phyloP scores from a whole-genome alignment of 805 yeast species.

The Lachancea quebecensis region DNA sequence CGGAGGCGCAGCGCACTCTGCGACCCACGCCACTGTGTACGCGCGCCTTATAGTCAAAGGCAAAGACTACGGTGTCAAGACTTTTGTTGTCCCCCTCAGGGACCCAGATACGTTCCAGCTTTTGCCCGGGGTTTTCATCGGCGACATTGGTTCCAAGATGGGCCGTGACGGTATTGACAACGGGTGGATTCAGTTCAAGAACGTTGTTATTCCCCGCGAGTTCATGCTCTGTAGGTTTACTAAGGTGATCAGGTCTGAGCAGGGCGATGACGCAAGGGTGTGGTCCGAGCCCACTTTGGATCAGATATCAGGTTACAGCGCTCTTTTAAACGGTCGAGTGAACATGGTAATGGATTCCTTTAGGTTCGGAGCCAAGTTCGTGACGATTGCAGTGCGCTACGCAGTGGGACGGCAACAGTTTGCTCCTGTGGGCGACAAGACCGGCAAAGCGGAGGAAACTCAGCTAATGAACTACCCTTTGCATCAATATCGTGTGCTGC shows the following conservation, averaged over 20 bases:
- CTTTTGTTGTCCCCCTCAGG: conserved; percentile 85
- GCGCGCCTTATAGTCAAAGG: conserved; percentile 78
- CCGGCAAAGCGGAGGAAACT: conserved; percentile 39
- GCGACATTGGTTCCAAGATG: conserved; percentile 94
- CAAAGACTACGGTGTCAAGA: conserved; percentile 86
- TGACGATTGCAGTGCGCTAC: conserved; percentile 81
- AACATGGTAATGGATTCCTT: conserved; percentile 83
- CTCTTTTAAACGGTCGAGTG: conserved; percentile 82
- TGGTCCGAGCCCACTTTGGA: conserved; percentile 63
- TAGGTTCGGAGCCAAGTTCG: conserved; percentile 69
- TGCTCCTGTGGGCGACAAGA: conserved; percentile 16
- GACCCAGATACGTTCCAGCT: conserved; percentile 60
- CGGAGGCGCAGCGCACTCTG: conserved; percentile 95
- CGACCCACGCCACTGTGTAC: conserved; percentile 79
- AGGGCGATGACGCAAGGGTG: conserved; percentile 43
- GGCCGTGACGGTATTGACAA: conserved; percentile 94
- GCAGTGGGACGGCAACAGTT: conserved; percentile 89
- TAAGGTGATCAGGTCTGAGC: conserved; percentile 60
- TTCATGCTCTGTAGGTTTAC: conserved; percentile 78
- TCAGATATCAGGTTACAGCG: conserved; percentile 76
- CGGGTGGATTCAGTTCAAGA: conserved; percentile 91
- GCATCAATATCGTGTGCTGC: conserved; percentile 82
- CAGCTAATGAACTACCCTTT: conserved; percentile 80
- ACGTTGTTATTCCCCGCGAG: conserved; percentile 76
- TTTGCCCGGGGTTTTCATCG: conserved; percentile 73